Evolutionary conservation across 2,329 filamentous ascomycete genomes (phyloP).

Genomic region (Colletotrichum coccodes): DNA sequence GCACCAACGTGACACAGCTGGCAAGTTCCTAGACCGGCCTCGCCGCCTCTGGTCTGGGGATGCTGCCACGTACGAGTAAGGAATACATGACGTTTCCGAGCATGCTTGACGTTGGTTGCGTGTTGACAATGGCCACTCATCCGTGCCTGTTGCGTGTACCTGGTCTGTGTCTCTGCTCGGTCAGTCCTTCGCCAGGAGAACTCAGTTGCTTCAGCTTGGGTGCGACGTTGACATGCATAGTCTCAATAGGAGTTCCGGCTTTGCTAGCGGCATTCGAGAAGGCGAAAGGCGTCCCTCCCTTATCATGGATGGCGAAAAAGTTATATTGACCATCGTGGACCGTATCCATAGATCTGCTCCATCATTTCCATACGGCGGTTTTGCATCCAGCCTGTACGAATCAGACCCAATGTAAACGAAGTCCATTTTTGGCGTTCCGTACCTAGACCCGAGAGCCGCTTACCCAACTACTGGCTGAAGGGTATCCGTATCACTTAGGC

Average conservation of each 20-base stretch:
- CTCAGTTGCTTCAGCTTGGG: conserved; percentile 16
- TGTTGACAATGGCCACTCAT: neutral
- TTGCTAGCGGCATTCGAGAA: neutral
- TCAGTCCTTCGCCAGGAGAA: neutral
- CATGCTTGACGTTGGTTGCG: neutral
- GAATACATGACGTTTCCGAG: conserved; percentile 10
- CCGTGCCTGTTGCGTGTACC: conserved; percentile 17
- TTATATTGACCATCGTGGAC: conserved; percentile 21
- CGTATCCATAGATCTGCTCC: conserved; percentile 28
- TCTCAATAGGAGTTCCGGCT: neutral
- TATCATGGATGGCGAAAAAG: conserved; percentile 28
- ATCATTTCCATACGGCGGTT: conserved; percentile 24
- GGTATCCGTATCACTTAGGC: neutral
- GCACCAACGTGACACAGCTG: conserved; percentile 5
- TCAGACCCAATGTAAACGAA: conserved; percentile 1
- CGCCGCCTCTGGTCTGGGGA: conserved; percentile 17
- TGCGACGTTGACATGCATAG: neutral
- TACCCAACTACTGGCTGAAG: neutral
- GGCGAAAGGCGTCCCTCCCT: conserved; percentile 1
- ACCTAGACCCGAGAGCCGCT: neutral
- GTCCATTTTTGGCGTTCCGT: neutral
- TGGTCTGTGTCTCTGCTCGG: neutral
- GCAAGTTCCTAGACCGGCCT: conserved; percentile 1
- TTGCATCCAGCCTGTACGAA: neutral
- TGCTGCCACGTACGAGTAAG: conserved; percentile 28